These are phyloP conservation scores for Nicotiana obtusifolia DNA, from an alignment of 257 asterid species.

Conservation along the genomic window DNA sequence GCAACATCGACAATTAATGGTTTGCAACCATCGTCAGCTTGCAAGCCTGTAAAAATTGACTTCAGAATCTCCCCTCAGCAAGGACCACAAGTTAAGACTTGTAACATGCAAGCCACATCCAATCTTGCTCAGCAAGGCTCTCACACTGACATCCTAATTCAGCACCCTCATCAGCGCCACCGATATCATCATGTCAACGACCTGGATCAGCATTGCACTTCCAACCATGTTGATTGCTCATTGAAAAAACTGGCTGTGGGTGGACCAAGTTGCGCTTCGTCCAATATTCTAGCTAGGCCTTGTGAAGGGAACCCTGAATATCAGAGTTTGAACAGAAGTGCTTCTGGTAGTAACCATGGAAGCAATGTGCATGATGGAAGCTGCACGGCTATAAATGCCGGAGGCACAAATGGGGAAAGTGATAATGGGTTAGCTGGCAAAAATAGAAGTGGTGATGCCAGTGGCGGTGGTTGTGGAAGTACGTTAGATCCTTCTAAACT, in stretches of 20 bases:
- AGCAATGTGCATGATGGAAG: slow-evolving; percentile 58
- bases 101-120: slow-evolving; percentile 33
- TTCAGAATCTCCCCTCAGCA: slow-evolving; percentile 38
- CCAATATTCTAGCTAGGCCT: slow-evolving; percentile 39
- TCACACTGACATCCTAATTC: slow-evolving; percentile 32
- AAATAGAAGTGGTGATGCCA: slow-evolving; percentile 54
- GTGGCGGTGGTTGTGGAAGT: slow-evolving; percentile 40
- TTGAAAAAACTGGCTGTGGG: slow-evolving; percentile 42
- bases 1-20: slow-evolving; percentile 44
- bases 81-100: slow-evolving; percentile 35
- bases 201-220: slow-evolving; percentile 28
- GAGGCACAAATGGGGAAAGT: slow-evolving; percentile 58
- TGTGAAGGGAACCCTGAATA: slow-evolving; percentile 31
- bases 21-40: slow-evolving; percentile 39
- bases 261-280: slow-evolving; percentile 40
- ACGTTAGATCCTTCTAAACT: slow-evolving; percentile 42
- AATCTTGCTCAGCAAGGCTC: slow-evolving; percentile 14
- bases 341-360: slow-evolving; percentile 64
- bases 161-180: slow-evolving; percentile 34
- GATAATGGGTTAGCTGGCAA: slow-evolving; percentile 48
- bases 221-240: slow-evolving; percentile 34
- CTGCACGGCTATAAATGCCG: slow-evolving; percentile 43
- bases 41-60: slow-evolving; percentile 41
- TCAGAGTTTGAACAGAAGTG: slow-evolving; percentile 52
- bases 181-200: slow-evolving; percentile 26